These are phyloP conservation scores for Blastobotrys ciferrii DNA, from an alignment of 1,139 yeast species.

Conservation along the genomic window DNA sequence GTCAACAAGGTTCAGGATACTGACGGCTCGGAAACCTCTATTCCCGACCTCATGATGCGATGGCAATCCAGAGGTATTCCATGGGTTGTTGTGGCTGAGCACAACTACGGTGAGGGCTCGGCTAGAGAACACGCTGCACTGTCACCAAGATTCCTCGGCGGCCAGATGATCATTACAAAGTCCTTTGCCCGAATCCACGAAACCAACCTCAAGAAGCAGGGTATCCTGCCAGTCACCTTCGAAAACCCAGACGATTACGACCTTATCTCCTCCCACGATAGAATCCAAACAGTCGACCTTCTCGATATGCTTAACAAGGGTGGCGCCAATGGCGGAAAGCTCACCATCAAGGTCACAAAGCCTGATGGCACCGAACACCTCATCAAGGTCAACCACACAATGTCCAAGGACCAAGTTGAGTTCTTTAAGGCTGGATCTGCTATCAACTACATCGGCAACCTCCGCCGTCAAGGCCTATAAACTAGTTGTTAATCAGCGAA, in stretches of 20 bases:
- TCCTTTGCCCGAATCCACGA: constrained; percentile 96
- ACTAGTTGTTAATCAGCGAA: neutral
- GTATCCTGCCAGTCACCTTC: constrained; percentile 91
- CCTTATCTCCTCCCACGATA: constrained; percentile 70
- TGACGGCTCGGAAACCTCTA: constrained; percentile 69
- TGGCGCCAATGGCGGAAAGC: constrained; percentile 83
- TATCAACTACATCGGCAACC: constrained; percentile 81
- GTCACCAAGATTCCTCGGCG: constrained; percentile 92
- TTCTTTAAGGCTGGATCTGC: constrained; percentile 98
- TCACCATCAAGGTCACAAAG: constrained; percentile 71
- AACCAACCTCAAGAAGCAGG: constrained; percentile 92
- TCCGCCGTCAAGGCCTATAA: constrained; percentile 10
- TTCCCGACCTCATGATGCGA: constrained; percentile 95
- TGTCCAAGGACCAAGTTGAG: constrained; percentile 94
- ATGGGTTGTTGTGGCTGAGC: constrained; percentile 96
- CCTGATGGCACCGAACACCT: constrained; percentile 67
- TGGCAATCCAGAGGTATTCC: constrained; percentile 85
- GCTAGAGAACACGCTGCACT: constrained; percentile 99
- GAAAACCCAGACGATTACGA: constrained; percentile 89
- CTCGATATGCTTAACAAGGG: constrained; percentile 72
- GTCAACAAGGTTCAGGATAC: constrained; percentile 87
- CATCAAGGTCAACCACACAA: constrained; percentile 83
- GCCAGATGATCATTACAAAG: constrained; percentile 81
- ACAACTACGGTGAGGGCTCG: constrained; percentile 98
- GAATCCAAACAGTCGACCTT: constrained; percentile 73